These are phyloP conservation scores for Colletotrichum destructivum DNA, from an alignment of 2,329 filamentous ascomycete species.

Conservation along the genomic window DNA sequence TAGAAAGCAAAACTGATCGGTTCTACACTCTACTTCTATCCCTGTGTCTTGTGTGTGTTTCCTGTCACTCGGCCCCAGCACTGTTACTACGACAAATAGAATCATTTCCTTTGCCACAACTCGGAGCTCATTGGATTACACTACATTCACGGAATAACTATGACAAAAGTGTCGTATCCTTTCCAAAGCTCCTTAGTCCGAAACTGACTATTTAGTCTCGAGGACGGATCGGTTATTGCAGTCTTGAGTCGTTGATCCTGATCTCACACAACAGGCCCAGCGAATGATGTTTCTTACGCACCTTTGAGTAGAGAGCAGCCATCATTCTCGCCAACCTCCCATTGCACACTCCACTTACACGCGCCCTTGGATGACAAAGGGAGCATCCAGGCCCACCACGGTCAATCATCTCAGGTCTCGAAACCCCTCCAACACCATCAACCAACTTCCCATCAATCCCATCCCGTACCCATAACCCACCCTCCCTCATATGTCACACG, in stretches of 20 bases:
- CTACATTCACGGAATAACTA: too few species aligned
- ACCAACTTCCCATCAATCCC: too few species aligned
- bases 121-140: background rate
- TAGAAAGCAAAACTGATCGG: too few species aligned
- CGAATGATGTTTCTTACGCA: background rate
- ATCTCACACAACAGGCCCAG: background rate
- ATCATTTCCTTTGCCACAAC: too few species aligned
- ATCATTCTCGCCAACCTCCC: background rate
- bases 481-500: background rate
- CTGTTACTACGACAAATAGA: too few species aligned
- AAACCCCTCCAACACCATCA: background rate
- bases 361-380: background rate
- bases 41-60: too few species aligned
- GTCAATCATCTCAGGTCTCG: background rate
- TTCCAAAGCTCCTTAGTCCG: too few species aligned
- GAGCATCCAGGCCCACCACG: conserved; percentile 4
- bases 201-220: background rate
- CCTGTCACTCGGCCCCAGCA: too few species aligned
- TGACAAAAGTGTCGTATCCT: too few species aligned
- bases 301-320: background rate
- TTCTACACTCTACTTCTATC: too few species aligned
- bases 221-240: background rate
- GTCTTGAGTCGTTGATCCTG: background rate
- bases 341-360: background rate
- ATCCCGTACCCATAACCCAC: background rate